Evolutionary conservation across 371 early-diverging fungal species (phyloP).

Genomic region (Actinomortierella wolfii): DNA sequence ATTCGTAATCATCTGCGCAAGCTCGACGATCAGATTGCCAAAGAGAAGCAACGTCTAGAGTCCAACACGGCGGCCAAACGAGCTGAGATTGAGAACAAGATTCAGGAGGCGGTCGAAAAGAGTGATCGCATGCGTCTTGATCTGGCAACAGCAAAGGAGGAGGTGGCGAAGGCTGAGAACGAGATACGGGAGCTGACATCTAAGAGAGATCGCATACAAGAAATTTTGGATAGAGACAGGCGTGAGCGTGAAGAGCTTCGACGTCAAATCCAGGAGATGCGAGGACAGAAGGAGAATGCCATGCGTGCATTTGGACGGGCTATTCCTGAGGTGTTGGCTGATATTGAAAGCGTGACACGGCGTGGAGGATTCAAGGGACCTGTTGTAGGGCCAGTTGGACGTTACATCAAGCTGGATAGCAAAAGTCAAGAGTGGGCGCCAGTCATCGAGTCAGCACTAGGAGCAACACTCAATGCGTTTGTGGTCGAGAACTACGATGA

Average conservation of each 20-base stretch:
- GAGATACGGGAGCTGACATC: constrained; percentile 15
- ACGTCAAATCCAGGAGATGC: constrained; percentile 47
- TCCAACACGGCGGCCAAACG: constrained; percentile 46
- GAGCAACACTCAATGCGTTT: constrained; percentile 72
- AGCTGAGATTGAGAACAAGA: constrained; percentile 49
- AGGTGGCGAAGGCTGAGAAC: constrained; percentile 7
- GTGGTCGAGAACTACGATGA: constrained; percentile 80
- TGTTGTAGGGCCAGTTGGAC: constrained; percentile 90
- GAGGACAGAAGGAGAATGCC: constrained; percentile 62
- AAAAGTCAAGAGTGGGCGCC: constrained; percentile 57
- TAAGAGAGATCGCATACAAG: constrained; percentile 1
- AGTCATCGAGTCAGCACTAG: constrained; percentile 75
- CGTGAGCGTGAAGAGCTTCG: constrained; percentile 10
- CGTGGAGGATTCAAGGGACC: constrained; percentile 47
- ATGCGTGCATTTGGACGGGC: constrained; percentile 73
- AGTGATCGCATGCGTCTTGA: constrained; percentile 17
- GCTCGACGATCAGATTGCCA: constrained; percentile 38
- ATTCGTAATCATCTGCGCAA: constrained; percentile 27
- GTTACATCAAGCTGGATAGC: constrained; percentile 66
- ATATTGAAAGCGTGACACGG: constrained; percentile 64
- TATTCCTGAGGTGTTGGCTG: constrained; percentile 70
- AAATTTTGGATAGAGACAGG: not conserved
- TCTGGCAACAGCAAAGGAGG: constrained; percentile 18
- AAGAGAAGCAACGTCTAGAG: constrained; percentile 46
- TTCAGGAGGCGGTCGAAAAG: constrained; percentile 25